Evolutionary conservation across 2,329 filamentous ascomycete genomes (phyloP), one percentile per base, ranked within the genome.

Genomic region (Fusarium acutatum): DNA sequence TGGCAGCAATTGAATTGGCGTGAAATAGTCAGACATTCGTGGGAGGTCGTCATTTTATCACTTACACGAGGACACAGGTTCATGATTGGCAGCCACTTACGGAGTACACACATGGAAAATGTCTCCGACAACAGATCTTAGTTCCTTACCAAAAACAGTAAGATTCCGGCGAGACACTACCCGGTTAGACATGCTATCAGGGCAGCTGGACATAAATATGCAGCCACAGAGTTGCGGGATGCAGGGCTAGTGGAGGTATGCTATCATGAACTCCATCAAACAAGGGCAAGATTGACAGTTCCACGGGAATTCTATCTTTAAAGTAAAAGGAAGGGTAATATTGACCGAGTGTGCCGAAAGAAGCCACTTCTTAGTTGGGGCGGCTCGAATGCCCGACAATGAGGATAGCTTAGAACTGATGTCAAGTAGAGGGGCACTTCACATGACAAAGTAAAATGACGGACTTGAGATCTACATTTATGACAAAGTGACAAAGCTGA

Each of bases 151-250:
- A 30, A 46, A 67, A 46, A 14, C 4, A 46, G 64, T 59, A 65
- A 66, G 26, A 35, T 24, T 53, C 18, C 60, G 64, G 37, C 64
- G 38, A 66, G 34, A 53, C 24, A 20, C 58, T 65, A 38, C 64
- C 46, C 13, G 30, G 26, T 24, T 7, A 15, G 41, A 58, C n/a
- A 5, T 13, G 14, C 47, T 22, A 35, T 58, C 24, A 22, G 20
- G 14, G 18, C 32, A 53, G 46, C 57, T 60, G 57, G 22, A 40
- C 46, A 54, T 17, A 5, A 5, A n/a, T 6, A 40, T 54, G 57
- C 46, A 60, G 46, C n/a, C 57, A 60, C 46, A 38, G 12, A 37
- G 28, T 60, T 54, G 46, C n/a, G 46, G 35, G 46, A 35, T 60
- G 46, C 15, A 32, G 22, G 24, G 15, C 28, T 54, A 59, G 34